Evolutionary conservation across 2,329 filamentous ascomycete genomes (phyloP).

Genomic region (Penicillium sp.): DNA sequence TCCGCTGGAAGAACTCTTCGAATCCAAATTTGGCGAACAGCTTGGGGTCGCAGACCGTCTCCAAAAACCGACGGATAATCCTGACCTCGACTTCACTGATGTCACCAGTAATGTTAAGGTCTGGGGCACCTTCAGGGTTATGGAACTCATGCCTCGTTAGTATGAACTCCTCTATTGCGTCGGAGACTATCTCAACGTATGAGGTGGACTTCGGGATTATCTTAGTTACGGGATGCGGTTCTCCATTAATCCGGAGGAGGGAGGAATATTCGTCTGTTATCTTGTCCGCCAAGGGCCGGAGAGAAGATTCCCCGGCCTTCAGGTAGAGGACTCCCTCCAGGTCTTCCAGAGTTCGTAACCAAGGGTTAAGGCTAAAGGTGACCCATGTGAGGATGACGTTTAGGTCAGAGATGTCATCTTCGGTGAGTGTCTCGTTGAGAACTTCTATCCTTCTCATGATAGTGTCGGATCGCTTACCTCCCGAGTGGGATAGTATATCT

Average conservation of each 20-base stretch:
- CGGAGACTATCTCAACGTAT: constrained; percentile 17
- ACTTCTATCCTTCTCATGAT: constrained; percentile 16
- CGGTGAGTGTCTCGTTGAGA: constrained; percentile 21
- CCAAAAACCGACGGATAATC: constrained; percentile 24
- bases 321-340: constrained; percentile 21
- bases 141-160: not conserved
- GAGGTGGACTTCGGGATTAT: not conserved
- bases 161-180: constrained; percentile 22
- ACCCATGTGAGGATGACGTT: constrained; percentile 24
- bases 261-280: constrained; percentile 25
- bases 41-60: constrained; percentile 23
- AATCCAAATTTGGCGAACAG: constrained; percentile 27
- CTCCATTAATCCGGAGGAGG: constrained; percentile 13
- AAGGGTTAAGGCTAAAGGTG: constrained; percentile 4
- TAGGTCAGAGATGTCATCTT: constrained; percentile 26
- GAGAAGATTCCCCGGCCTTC: constrained; percentile 23
- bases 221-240: not conserved
- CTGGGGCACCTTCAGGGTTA: not conserved
- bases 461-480: constrained; percentile 23
- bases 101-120: constrained; percentile 2
- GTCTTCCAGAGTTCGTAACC: constrained; percentile 7
- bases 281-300: constrained; percentile 22
- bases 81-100: constrained; percentile 21
- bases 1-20: constrained; percentile 24
- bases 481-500: constrained; percentile 22